These are phyloP conservation scores for Sarocladiaceae sp. DNA, from an alignment of 2,329 filamentous ascomycete genomes.

Conservation along the genomic window DNA sequence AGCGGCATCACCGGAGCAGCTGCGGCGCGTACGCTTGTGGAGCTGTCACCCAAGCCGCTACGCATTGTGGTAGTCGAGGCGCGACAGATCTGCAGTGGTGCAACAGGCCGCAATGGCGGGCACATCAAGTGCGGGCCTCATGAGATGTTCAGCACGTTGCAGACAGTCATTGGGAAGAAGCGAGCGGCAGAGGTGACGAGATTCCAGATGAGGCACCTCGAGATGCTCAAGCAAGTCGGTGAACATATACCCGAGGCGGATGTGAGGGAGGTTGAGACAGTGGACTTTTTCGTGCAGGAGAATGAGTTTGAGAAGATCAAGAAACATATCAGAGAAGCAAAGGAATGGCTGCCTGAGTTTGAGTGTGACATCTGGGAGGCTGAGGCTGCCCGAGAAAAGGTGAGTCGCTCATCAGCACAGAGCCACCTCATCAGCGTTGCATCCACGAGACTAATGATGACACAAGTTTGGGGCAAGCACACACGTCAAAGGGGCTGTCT, in stretches of 20 bases:
- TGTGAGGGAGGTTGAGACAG: slow-evolving; percentile 37
- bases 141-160: slow-evolving; percentile 30
- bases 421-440: background rate
- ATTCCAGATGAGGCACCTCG: slow-evolving; percentile 39
- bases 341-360: slow-evolving; percentile 33
- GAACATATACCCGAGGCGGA: slow-evolving; percentile 29
- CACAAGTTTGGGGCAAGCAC: slow-evolving; percentile 9
- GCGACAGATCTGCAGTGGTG: slow-evolving; percentile 14
- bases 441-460: slow-evolving; percentile 1
- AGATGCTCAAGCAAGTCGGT: slow-evolving; percentile 32
- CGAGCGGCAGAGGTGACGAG: slow-evolving; percentile 32
- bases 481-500: slow-evolving; percentile 33
- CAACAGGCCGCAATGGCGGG: slow-evolving; percentile 20
- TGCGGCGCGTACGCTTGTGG: slow-evolving; percentile 12
- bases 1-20: slow-evolving; percentile 17
- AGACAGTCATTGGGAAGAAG: slow-evolving; percentile 23
- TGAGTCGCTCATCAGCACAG: slow-evolving; percentile 11
- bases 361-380: slow-evolving; percentile 27
- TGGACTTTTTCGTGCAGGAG: slow-evolving; percentile 37
- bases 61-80: slow-evolving; percentile 15
- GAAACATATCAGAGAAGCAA: slow-evolving; percentile 26
- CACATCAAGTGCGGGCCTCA: slow-evolving; percentile 34
- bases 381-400: slow-evolving; percentile 25
- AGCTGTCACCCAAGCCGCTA: slow-evolving; percentile 11
- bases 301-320: slow-evolving; percentile 25